These are phyloP conservation scores for Rostrohypoxylon terebratum DNA, from an alignment of 495 filamentous ascomycete genomes.

Conservation along the genomic window DNA sequence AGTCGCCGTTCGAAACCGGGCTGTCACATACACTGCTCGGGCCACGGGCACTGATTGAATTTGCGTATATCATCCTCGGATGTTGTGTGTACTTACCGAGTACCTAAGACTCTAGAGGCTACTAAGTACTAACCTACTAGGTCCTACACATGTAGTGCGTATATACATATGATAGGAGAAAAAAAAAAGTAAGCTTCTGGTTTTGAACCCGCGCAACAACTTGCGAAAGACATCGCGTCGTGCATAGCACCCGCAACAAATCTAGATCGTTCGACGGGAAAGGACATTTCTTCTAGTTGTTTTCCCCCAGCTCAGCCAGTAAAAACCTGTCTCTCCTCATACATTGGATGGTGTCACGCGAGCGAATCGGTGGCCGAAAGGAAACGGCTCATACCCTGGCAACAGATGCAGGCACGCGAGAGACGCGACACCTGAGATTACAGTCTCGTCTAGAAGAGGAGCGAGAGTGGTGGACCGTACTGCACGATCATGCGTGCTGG, in stretches of 20 bases:
- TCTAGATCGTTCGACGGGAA: background rate
- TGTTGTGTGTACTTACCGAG: background rate
- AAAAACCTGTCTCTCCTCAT: background rate
- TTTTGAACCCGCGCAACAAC: background rate
- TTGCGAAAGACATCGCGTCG: background rate
- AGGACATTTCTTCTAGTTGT: background rate
- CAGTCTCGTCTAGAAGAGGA: conserved; percentile 19
- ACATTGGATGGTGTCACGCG: conserved; percentile 7
- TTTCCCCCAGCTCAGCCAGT: background rate
- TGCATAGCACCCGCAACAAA: background rate
- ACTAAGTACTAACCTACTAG: background rate
- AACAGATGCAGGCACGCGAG: conserved; percentile 27
- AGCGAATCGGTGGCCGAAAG: conserved; percentile 6
- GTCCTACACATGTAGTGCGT: too few relatives aligned
- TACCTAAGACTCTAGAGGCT: too few relatives aligned
- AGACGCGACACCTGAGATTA: conserved; percentile 27
- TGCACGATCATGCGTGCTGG: conserved; percentile 10
- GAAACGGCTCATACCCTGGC: conserved; percentile 3
- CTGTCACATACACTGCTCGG: background rate
- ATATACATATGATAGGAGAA: background rate
- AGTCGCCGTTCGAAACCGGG: background rate
- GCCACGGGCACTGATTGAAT: too few relatives aligned
- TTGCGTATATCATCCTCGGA: too few relatives aligned
- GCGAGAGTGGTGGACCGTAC: conserved; percentile 23
- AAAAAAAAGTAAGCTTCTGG: background rate